Evolutionary conservation across 2,329 filamentous ascomycete genomes (phyloP).

Genomic region (Claviceps spartinae): DNA sequence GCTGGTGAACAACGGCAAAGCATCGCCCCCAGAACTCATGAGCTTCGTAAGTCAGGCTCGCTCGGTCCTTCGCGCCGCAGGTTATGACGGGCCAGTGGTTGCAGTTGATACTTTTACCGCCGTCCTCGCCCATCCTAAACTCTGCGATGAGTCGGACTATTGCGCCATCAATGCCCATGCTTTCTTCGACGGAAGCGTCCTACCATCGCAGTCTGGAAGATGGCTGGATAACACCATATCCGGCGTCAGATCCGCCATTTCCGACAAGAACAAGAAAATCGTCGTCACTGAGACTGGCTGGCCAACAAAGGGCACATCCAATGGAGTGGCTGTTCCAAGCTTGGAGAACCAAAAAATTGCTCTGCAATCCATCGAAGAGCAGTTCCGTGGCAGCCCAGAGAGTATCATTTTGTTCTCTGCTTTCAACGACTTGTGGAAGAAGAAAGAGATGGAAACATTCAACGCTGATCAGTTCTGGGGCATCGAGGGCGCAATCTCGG

Average conservation of each 20-base stretch:
- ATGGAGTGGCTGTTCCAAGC: constrained; percentile 56
- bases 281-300: constrained; percentile 80
- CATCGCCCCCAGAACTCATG: constrained; percentile 39
- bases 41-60: constrained; percentile 45
- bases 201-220: constrained; percentile 46
- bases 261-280: constrained; percentile 51
- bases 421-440: constrained; percentile 72
- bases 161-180: constrained; percentile 72
- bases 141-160: constrained; percentile 65
- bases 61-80: constrained; percentile 40
- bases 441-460: constrained; percentile 45
- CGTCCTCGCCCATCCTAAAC: constrained; percentile 47
- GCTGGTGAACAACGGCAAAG: constrained; percentile 51
- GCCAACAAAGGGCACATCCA: constrained; percentile 55
- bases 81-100: constrained; percentile 61
- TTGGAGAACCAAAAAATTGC: constrained; percentile 52
- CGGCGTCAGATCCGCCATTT: constrained; percentile 27
- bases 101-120: constrained; percentile 68
- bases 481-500: constrained; percentile 27
- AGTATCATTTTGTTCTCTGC: constrained; percentile 63
- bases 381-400: constrained; percentile 36
- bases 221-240: constrained; percentile 49
- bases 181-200: constrained; percentile 60
- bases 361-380: constrained; percentile 46
- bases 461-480: constrained; percentile 70